phyloP scores from a whole-genome alignment of 2,329 filamentous ascomycete genomes.

The Tothia fuscella region DNA sequence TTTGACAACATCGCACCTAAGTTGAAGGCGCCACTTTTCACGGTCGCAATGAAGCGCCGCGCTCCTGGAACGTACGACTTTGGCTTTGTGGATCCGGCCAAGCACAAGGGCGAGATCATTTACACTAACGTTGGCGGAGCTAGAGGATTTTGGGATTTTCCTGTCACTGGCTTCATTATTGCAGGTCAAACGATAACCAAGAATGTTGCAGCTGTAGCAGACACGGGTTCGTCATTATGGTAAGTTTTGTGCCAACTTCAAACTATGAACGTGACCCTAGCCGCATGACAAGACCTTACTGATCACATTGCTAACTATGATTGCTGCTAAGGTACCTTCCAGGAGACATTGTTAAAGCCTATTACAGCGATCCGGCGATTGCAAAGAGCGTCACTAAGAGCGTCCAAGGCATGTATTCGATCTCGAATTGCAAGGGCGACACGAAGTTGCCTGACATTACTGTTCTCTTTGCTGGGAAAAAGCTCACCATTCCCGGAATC shows the following conservation, averaged over 20 bases:
- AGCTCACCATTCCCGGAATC: neutral
- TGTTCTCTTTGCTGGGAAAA: conserved; percentile 1
- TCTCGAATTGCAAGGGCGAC: too few species aligned
- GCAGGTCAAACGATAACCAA: conserved; percentile 22
- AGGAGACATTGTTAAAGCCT: conserved; percentile 37
- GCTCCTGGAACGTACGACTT: conserved; percentile 39
- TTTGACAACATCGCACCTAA: conserved; percentile 45
- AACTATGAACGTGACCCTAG: too few species aligned
- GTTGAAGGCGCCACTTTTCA: conserved; percentile 44
- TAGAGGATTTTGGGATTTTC: conserved; percentile 54
- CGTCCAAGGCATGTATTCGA: too few species aligned
- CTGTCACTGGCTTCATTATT: conserved; percentile 45
- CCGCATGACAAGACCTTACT: too few species aligned
- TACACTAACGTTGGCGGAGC: conserved; percentile 44
- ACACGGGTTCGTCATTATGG: conserved; percentile 59
- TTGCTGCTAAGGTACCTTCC: too few species aligned
- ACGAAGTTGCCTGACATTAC: conserved; percentile 5
- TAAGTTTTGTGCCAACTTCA: too few species aligned
- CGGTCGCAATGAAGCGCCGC: conserved; percentile 44
- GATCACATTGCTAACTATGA: too few species aligned
- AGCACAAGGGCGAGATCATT: conserved; percentile 46
- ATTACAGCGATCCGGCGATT: conserved; percentile 21
- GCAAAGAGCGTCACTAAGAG: neutral
- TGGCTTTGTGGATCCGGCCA: conserved; percentile 43
- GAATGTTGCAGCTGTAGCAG: conserved; percentile 46